A percentile compares a stretch with the other conserved stretches of the same genome.
These are phyloP conservation scores for Acanthamoeba divionensis DNA, from an alignment of 208 protist genomes.

Conservation along the genomic window DNA sequence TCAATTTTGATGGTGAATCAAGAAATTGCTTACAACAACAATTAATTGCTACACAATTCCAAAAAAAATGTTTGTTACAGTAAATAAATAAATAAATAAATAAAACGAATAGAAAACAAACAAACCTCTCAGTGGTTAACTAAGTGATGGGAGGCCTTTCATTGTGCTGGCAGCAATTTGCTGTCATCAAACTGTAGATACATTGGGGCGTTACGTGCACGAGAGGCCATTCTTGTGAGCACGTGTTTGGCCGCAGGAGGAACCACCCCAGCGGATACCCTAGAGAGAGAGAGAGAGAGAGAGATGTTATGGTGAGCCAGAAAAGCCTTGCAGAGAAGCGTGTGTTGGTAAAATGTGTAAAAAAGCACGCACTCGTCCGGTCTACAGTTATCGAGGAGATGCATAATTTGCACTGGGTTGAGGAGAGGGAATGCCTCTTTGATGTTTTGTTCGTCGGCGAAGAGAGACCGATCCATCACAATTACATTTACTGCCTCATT, in stretches of 20 bases:
- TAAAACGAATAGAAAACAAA: too few relatives aligned
- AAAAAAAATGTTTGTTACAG: too few relatives aligned
- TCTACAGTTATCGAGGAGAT: conserved; percentile 17
- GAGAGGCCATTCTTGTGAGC: not conserved
- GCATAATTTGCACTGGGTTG: conserved; percentile 25
- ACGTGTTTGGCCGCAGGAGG: conserved; percentile 1
- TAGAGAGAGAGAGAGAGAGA: not conserved
- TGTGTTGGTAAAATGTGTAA: not conserved
- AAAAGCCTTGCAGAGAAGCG: not conserved
- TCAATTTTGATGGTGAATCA: too few relatives aligned
- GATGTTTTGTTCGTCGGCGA: not conserved
- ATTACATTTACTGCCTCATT: conserved; percentile 32
- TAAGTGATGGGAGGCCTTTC: too few relatives aligned
- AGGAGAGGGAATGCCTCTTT: not conserved
- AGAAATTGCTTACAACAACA: too few relatives aligned
- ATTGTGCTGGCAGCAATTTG: not conserved
- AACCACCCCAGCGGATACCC: not conserved
- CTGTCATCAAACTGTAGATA: conserved; percentile 15
- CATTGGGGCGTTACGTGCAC: not conserved
- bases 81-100: too few relatives aligned
- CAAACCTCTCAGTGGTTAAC: too few relatives aligned
- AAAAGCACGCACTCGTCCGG: conserved; percentile 19
- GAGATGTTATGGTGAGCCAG: not conserved
- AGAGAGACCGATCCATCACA: conserved; percentile 25
- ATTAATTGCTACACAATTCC: too few relatives aligned